Evolutionary conservation across 2,329 filamentous ascomycete species (phyloP), one percentile per base, ranked within the genome.

Genomic region (Arthrobotrys sinensis): DNA sequence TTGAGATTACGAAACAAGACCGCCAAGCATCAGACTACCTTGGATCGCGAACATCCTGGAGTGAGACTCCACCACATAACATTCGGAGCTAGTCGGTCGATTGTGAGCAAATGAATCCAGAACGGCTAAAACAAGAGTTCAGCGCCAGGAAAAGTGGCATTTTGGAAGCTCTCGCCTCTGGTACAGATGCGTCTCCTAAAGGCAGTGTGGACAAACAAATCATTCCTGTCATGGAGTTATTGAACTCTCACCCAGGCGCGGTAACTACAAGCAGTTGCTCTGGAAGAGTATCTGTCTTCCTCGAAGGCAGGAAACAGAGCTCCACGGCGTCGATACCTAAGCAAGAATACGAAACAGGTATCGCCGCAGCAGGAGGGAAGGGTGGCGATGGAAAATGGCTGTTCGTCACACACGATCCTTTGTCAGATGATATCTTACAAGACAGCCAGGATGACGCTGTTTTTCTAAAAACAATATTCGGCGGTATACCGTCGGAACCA

Each of bases 221-320:
- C 80, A 88, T 91, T 55, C 87, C 90, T 21, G 86, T 97, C 67
- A 94, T 98, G 78, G 87, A 88, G 63, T 90, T 92, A 80, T 91
- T 98, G 83, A 98, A 98, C 84, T 83, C 82, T 0, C 83, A 91
- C 4, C 88, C 90, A 0, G 93, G 93, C 0, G 88, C 94, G 46
- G 93, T 96, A 38, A 97, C 95, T 1, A 97, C 94, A 1, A 97
- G 94, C 85, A 97, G 94, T 84, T 98, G 95, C 83, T 92, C 93
- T 1, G 95, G 95, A 0, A 88, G 95, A 65, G 89, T 96, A 55
- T 94, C 92, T 80, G 92, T 97, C 3, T 98, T 96, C 82, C 86
- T 96, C 0, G 95, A 97, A 85, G 94, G 94, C 0, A 86, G 86
- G 52, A 91, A 89, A 82, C 85, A 84, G 81, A 12, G 80, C 78